phyloP scores from a whole-genome alignment of 2,329 filamentous ascomycete species.

The Cladophialophora immunda region DNA sequence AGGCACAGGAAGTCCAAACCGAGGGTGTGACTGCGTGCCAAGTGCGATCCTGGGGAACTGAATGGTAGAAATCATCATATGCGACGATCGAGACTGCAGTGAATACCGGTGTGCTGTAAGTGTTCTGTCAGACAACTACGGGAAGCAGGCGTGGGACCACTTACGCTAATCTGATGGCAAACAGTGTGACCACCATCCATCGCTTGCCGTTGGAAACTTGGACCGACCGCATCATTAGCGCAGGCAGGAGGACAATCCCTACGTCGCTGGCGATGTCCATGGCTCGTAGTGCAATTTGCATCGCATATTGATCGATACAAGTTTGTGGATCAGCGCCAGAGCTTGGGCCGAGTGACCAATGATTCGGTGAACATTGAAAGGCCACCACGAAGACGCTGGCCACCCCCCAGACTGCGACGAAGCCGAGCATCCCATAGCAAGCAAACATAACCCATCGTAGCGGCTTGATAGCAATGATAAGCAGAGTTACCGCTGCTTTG shows the following conservation, averaged over 20 bases:
- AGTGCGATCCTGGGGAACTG: constrained; percentile 36
- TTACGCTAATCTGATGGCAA: constrained; percentile 40
- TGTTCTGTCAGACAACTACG: neutral
- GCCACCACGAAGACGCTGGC: constrained; percentile 35
- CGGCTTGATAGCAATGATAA: constrained; percentile 42
- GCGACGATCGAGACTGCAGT: constrained; percentile 33
- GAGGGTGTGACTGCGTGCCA: constrained; percentile 39
- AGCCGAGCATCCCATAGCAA: constrained; percentile 35
- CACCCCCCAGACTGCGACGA: constrained; percentile 36
- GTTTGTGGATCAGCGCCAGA: constrained; percentile 28
- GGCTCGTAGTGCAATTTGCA: constrained; percentile 37
- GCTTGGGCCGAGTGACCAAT: constrained; percentile 30
- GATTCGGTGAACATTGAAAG: constrained; percentile 40
- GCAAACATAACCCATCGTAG: constrained; percentile 34
- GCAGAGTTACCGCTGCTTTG: constrained; percentile 40
- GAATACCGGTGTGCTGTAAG: constrained; percentile 30
- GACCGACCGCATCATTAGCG: constrained; percentile 40
- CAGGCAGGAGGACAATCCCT: constrained; percentile 37
- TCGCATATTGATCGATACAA: constrained; percentile 40
- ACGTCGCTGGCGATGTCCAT: constrained; percentile 41
- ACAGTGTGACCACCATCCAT: constrained; percentile 38
- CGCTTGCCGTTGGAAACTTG: constrained; percentile 35
- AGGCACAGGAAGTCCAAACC: constrained; percentile 39
- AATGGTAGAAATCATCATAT: constrained; percentile 34
- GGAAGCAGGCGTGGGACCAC: constrained; percentile 3